A percentile compares a stretch with the other conserved stretches of the same genome.
phyloP scores from a whole-genome alignment of 129 eudicot genomes.

The Artemisia annua region DNA sequence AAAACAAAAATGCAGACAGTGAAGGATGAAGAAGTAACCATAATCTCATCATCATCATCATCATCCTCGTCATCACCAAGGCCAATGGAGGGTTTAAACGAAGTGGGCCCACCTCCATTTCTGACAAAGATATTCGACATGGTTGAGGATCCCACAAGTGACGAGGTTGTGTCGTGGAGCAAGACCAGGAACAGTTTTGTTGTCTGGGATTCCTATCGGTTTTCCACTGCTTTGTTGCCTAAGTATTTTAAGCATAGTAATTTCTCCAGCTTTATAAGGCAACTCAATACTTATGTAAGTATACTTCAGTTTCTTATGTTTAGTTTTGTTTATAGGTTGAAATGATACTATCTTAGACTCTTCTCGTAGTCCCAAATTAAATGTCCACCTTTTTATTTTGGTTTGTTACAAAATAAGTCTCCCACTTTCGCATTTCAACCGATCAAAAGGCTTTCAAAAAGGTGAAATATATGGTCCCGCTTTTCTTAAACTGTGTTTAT shows the following conservation, averaged over 20 bases:
- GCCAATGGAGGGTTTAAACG: conserved; percentile 80
- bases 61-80: conserved; percentile 49
- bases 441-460: too few relatives aligned
- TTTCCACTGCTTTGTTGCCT: conserved; percentile 69
- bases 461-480: too few relatives aligned
- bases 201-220: conserved; percentile 80
- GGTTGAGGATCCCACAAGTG: conserved; percentile 85
- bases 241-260: conserved; percentile 80
- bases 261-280: conserved; percentile 90
- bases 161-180: conserved; percentile 85
- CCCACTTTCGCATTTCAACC: too few relatives aligned
- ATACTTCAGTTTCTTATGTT: background rate
- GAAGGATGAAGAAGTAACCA: conserved; percentile 47
- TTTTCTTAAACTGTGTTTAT: too few relatives aligned
- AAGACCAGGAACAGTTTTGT: conserved; percentile 67
- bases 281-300: conserved; percentile 97
- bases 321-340: too few relatives aligned
- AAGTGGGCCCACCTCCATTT: conserved; percentile 85
- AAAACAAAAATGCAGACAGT: conserved; percentile 21
- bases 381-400: too few relatives aligned
- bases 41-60: conserved; percentile 41
- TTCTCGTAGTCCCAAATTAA: too few relatives aligned
- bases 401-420: too few relatives aligned
- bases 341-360: too few relatives aligned
- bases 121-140: conserved; percentile 79